A percentile compares a stretch with the other conserved stretches of the same genome.
phyloP scores from a whole-genome alignment of 1,139 yeast species.

The Zygosaccharomyces sapae region DNA sequence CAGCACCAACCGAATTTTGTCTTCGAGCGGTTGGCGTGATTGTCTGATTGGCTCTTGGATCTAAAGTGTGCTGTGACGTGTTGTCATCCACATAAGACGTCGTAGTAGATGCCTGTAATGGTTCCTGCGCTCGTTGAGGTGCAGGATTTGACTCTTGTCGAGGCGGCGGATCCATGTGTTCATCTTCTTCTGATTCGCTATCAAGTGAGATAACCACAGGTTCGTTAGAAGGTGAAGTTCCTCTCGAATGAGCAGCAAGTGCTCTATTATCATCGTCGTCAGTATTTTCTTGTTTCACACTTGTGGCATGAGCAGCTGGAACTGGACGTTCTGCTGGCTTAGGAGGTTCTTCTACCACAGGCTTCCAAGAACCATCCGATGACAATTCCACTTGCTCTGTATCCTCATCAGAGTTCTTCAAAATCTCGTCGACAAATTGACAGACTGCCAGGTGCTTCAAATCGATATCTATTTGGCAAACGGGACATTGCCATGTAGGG shows the following conservation, averaged over 20 bases:
- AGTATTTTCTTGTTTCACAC: constrained; percentile 35
- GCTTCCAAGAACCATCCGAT: constrained; percentile 57
- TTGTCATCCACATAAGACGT: constrained; percentile 15
- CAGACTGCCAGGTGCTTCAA: constrained; percentile 55
- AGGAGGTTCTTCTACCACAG: constrained; percentile 35
- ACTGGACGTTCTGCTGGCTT: constrained; percentile 15
- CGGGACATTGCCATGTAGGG: constrained; percentile 68
- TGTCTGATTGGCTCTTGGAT: constrained; percentile 13
- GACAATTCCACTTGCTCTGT: constrained; percentile 54
- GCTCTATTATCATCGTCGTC: constrained; percentile 34
- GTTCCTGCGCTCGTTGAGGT: constrained; percentile 2
- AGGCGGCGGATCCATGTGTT: neutral
- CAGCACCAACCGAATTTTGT: constrained; percentile 8
- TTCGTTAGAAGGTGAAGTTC: constrained; percentile 18
- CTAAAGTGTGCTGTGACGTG: constrained; percentile 12
- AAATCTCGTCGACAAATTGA: constrained; percentile 54
- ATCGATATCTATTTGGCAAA: constrained; percentile 47
- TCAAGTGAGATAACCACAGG: constrained; percentile 33
- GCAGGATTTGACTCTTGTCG: constrained; percentile 2
- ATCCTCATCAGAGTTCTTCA: constrained; percentile 43
- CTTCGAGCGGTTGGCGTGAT: constrained; percentile 15
- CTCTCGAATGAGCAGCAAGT: constrained; percentile 9
- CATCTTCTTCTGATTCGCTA: constrained; percentile 30
- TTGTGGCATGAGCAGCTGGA: constrained; percentile 15
- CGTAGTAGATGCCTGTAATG: neutral